Base-by-base conservation (phyloP, 805 yeast species). In the Helenozyma baotianmanensis region DNA sequence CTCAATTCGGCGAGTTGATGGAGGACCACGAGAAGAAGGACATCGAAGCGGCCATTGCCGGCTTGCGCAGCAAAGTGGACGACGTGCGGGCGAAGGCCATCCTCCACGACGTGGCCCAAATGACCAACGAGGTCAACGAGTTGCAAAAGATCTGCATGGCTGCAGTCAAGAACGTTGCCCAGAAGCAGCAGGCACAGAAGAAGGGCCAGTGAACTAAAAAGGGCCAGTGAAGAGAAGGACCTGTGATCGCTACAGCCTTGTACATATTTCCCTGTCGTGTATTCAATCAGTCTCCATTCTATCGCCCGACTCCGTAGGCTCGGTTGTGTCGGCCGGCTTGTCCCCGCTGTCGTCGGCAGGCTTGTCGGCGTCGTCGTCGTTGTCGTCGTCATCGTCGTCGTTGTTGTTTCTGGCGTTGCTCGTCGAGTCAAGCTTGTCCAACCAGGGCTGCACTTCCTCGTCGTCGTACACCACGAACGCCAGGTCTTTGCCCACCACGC, bases 401-500 rank as follows among this genome's bases (percentile, higher is more conserved):
- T 62, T 74, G 49, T 69, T 63, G 35, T 61, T 62, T 64, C 85
- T 70, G 12, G 72, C 70, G 44, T 79, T 74, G 4, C 81, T 60
- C 16, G 79, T 74, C 3, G 82, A 66, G 48, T 82, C 95, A 42
- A 86, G 72, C 48, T 74, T 69, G 47, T 80, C 85, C 39, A 86
- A 71, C 94, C 94, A 86, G 42, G 75, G 85, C 45, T 76, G 80
- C 23, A 89, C 96, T 16, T 72, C 78, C 29, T 86, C 97, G 50
- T 88, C 95, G 44, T 92, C 97, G 48, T 83, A 80, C 35, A 83
- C 64, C 16, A 79, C 76, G 62, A 90, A 88, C 14, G 78, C 74
- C 25, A 72, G 69, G 47, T 78, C 94, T 44, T 76, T 69, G 21
- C 97, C 96, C n/a, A 90, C 97, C 31, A 88, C 76, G 28, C 96